These are phyloP conservation scores for Trichocladium antarcticum DNA, from an alignment of 495 filamentous ascomycete genomes.

Conservation along the genomic window DNA sequence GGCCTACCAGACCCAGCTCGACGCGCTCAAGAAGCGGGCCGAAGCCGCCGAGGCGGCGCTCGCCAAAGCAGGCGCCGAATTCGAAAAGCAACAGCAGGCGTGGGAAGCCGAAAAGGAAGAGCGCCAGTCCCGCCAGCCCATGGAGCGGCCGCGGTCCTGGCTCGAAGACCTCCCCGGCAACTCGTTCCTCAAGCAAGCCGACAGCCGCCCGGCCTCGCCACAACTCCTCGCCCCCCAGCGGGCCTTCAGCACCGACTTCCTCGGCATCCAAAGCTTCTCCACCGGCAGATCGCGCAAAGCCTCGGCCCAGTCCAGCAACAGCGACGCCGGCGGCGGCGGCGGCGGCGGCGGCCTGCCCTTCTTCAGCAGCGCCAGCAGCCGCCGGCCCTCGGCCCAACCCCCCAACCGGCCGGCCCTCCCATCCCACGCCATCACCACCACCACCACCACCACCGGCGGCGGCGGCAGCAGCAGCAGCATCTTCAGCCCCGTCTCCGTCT, in stretches of 20 bases:
- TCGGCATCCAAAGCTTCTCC: slow-evolving; percentile 34
- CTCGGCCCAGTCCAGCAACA: slow-evolving; percentile 36
- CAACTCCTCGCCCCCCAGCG: slow-evolving; percentile 31
- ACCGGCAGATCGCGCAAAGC: slow-evolving; percentile 32
- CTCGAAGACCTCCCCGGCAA: slow-evolving; percentile 44
- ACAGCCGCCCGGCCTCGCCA: slow-evolving; percentile 39
- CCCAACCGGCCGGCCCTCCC: slow-evolving; percentile 17
- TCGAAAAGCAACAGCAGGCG: slow-evolving; percentile 44
- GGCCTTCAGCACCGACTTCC: slow-evolving; percentile 39
- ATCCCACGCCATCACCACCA: slow-evolving; percentile 3
- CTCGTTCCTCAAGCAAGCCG: slow-evolving; percentile 26
- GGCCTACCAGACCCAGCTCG: slow-evolving; percentile 52
- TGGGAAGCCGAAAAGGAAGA: slow-evolving; percentile 59
- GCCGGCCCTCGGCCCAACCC: slow-evolving; percentile 33
- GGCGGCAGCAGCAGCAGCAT: slow-evolving; percentile 12
- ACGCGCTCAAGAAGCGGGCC: slow-evolving; percentile 50
- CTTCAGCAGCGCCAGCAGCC: slow-evolving; percentile 14
- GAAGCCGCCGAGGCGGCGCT: slow-evolving; percentile 55
- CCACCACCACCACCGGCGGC: too few species aligned
- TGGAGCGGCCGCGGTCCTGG: slow-evolving; percentile 69
- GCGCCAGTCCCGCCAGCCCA: slow-evolving; percentile 49
- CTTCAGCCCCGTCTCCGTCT: slow-evolving; percentile 22
- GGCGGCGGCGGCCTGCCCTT: slow-evolving; percentile 17
- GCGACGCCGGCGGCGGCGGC: slow-evolving; percentile 27
- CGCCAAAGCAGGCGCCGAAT: slow-evolving; percentile 35